Percentiles rank a stretch among this genome's conserved stretches.
Conservation (phyloP, 495 filamentous ascomycete species). For the Cenococcum geophilum region DNA sequence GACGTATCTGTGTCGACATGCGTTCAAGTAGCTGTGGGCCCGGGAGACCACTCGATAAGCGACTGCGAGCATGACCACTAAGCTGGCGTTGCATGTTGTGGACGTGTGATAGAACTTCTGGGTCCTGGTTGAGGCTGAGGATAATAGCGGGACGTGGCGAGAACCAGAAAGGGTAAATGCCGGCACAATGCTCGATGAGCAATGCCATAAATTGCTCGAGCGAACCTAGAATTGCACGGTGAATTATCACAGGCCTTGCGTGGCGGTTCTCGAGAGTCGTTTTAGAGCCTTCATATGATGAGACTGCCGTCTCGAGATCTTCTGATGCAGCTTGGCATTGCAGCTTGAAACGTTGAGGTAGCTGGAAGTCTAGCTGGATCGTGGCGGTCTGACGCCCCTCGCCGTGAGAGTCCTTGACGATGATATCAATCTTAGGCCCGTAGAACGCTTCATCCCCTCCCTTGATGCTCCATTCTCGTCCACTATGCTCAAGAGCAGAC, state of each 20-base stretch:
- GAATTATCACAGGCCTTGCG: constrained; percentile 76
- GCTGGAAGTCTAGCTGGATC: constrained; percentile 89
- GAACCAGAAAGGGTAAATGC: constrained; percentile 87
- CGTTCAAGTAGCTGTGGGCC: constrained; percentile 33
- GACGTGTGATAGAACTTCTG: constrained; percentile 54
- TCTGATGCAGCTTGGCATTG: constrained; percentile 62
- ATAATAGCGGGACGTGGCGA: constrained; percentile 77
- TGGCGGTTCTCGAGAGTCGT: constrained; percentile 42
- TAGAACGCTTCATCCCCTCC: constrained; percentile 90
- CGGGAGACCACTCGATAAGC: constrained; percentile 9
- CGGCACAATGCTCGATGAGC: constrained; percentile 76
- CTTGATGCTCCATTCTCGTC: constrained; percentile 63
- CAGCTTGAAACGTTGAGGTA: constrained; percentile 75
- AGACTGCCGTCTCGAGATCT: constrained; percentile 50
- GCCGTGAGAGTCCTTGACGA: constrained; percentile 72
- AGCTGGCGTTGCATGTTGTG: constrained; percentile 43
- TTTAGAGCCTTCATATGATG: constrained; percentile 33
- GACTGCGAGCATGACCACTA: constrained; percentile 34
- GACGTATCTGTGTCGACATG: constrained; percentile 66
- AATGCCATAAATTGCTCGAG: constrained; percentile 83
- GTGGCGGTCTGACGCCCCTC: constrained; percentile 91
- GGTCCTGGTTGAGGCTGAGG: constrained; percentile 64
- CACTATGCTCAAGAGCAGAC: constrained; percentile 59
- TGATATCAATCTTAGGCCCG: constrained; percentile 91
- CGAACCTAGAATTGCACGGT: constrained; percentile 81